Base-by-base conservation (phyloP, 2,329 filamentous ascomycete genomes). In the Clonostachys solani region DNA sequence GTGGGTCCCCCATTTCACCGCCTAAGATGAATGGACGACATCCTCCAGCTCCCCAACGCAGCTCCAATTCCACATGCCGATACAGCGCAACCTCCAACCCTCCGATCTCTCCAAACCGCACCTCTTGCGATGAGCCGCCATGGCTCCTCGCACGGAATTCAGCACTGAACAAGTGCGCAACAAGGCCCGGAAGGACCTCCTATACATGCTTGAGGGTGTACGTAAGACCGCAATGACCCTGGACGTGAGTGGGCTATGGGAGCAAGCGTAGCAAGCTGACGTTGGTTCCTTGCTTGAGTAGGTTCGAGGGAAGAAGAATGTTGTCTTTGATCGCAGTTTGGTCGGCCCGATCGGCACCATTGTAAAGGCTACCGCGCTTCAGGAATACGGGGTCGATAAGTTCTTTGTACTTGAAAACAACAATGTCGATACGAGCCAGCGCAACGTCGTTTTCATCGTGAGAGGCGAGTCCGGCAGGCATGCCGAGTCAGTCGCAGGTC, bases 271-370 rank as follows among this genome's bases (percentile, higher is more conserved):
- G 23, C 23, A 29, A 29, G 23, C 23, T 29, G 23, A 29, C 49
- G 51, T 46, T 45, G 17, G 35, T 43, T 43, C 40, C 33, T 38
- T 37, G 42, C 17, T 15, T n/a, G 29, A 33, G 49, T 62, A 99
- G 94, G 90, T 97, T 55, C 89, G 92, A 64, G 95, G 95, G 57
- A 99, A 97, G 81, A 99, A 99, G 78, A 97, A 96, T 62, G 77
- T 99, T 51, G 88, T 99, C 45, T 86, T 99, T 62, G 92, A 97
- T 66, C 89, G 87, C 67, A 86, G 85, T 58, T 78, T 99, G 57
- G 91, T 92, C 56, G 94, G 92, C 19, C 89, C 92, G 33, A 80
- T 99, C 56, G 90, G 92, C 50, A 79, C 92, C 50, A 86, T 99
- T 56, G 90, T 95, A 71, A 96, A 96, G 66, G 95, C 96, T 61